Evolutionary conservation across 2,329 filamentous ascomycete genomes (phyloP).

Genomic region (Fusarium lateritium): DNA sequence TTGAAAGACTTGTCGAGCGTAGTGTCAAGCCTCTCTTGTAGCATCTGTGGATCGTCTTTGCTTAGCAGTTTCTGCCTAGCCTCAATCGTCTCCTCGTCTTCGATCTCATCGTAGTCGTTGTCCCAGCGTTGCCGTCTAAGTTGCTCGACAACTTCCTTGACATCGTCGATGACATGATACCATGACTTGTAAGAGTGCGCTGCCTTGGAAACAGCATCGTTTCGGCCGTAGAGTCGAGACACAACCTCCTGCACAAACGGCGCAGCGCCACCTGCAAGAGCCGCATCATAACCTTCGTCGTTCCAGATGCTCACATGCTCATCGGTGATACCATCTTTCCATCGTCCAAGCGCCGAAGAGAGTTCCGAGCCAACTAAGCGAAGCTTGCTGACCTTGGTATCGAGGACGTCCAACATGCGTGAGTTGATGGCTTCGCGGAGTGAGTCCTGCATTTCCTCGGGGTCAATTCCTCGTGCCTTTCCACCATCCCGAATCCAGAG

Average conservation of each 20-base stretch:
- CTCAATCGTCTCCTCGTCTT: constrained; percentile 80
- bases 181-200: constrained; percentile 78
- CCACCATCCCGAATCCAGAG: constrained; percentile 81
- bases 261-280: constrained; percentile 75
- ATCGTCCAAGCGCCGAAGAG: constrained; percentile 71
- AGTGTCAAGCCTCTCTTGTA: constrained; percentile 72
- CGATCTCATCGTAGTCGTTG: constrained; percentile 79
- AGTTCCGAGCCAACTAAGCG: constrained; percentile 76
- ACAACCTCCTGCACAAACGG: constrained; percentile 79
- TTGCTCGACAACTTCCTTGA: constrained; percentile 73
- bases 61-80: constrained; percentile 77
- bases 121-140: constrained; percentile 81
- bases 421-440: constrained; percentile 79
- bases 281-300: constrained; percentile 72
- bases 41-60: constrained; percentile 76
- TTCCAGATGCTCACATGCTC: constrained; percentile 76
- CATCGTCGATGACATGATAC: constrained; percentile 79
- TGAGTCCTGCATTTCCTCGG: constrained; percentile 76
- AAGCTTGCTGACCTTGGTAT: constrained; percentile 74
- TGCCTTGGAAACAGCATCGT: constrained; percentile 74
- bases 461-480: constrained; percentile 76
- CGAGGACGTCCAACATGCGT: constrained; percentile 75
- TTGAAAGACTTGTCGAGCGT: constrained; percentile 71
- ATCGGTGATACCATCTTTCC: constrained; percentile 69
- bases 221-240: constrained; percentile 79